Base-by-base conservation (phyloP, 192 early-diverging fungal genomes). In the Podila epicladia region DNA sequence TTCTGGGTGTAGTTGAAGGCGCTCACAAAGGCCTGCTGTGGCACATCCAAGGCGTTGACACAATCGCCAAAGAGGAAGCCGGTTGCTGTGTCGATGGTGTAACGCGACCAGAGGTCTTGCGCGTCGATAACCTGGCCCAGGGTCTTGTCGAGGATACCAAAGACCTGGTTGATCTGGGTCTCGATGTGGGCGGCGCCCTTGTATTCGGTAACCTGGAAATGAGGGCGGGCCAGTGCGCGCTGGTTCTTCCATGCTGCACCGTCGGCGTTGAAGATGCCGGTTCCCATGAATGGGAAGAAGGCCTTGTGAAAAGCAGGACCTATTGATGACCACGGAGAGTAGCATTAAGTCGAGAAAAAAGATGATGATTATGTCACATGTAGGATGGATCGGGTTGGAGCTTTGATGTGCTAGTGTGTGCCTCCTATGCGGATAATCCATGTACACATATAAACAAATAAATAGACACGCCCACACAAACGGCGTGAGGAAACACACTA, bases 1-100 rank as follows among this genome's bases (percentile, higher is more conserved):
- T 80, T 80, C 65, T 80, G 77, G 20, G 77, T 80, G 37, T 80
- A 80, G 49, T 80, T 80, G 62, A 80, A 80, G 7, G 77, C 77
- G 5, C 41, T 60, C 19, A 80, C 77, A 45, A 80, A 80, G 33
- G 72, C 72, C 33, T 64, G 66, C 51, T 80, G 77, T 24, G 77
- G 77, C 9, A 80, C 70, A 57, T 65, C 77, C 6, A 80, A 32
- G 4, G 71, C 70, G 35, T 80, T 80, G 51, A 73, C 57, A 38
- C 77, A 80, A 35, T 72, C 71, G 15, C 77, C 77, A 60, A 80
- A 80, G 53, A 80, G 67, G 77, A 80, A 80, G 7, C 77, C 77
- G 0, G 77, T 80, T 0, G 77, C 77, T 19, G 77, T 80, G 50
- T 80, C 77, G 62, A 80, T 80, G 0, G 77, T 80, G 67, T 80